Evolutionary conservation across 2,329 filamentous ascomycete genomes (phyloP), one percentile per base, ranked within the genome.

Genomic region (Chaetomium globosum): DNA sequence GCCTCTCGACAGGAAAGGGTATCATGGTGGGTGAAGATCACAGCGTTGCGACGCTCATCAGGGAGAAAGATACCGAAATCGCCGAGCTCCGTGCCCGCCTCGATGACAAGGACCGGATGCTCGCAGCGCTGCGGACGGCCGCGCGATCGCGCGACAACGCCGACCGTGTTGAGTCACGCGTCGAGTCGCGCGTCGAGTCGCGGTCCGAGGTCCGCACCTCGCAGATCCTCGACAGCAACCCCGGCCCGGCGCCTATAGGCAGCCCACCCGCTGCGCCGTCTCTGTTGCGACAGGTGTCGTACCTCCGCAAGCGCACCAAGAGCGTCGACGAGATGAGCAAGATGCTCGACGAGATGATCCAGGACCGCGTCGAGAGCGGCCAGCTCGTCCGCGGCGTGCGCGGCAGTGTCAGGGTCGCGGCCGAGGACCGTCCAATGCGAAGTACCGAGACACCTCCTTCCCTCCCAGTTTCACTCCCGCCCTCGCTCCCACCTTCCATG

Each of bases 301-400:
- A 68, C 23, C 70, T 76, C 12, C 83, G 83, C 60, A 84, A 82
- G 69, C 83, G 85, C 58, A 81, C 82, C 13, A 87, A 85, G 80
- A 92, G 90, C 70, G 90, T 95, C 39, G 93, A 97, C 71, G 93
- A 97, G 77, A 93, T 97, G 88, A 96, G 91, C 70, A 87, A 88
- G 72, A 93, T 97, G 80, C 84, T 97, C 30, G 94, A 98, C 73
- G 92, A 97, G 78, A 97, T 98, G 94, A 95, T 97, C 66, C 90
- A 93, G 74, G 91, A 94, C 74, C 87, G 90, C 65, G 90, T 96
- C 61, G 91, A 95, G 71, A 87, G 83, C 60, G 91, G 90, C 26
- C 87, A 91, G 62, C 79, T 92, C 26, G 82, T 91, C 33, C 87
- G 90, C 72, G 84, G 88, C 60, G 79, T 80, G 59, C 82, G 88